Conservation (phyloP, 2,329 filamentous ascomycete genomes). For the Laburnicola sp. region DNA sequence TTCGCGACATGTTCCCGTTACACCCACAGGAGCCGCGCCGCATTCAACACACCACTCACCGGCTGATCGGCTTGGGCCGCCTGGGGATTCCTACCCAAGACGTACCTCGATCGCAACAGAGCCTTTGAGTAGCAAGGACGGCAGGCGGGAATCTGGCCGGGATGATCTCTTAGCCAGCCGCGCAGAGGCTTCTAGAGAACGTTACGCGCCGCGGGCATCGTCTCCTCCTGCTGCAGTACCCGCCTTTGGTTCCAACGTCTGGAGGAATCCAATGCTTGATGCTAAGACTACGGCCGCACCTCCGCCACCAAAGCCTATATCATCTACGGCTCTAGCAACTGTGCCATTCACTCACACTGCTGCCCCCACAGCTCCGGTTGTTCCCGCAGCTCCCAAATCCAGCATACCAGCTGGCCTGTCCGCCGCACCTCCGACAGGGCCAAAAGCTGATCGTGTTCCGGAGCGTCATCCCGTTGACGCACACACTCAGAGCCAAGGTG, state of each 20-base stretch:
- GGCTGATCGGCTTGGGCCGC: conserved; percentile 36
- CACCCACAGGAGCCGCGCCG: conserved; percentile 38
- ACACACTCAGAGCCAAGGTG: conserved; percentile 3
- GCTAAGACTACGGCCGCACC: conserved; percentile 30
- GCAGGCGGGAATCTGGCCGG: conserved; percentile 47
- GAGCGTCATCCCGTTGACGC: conserved; percentile 32
- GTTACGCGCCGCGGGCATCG: conserved; percentile 52
- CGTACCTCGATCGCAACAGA: conserved; percentile 44
- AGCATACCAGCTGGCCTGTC: conserved; percentile 44
- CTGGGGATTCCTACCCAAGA: conserved; percentile 40
- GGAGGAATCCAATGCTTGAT: conserved; percentile 46
- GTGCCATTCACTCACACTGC: conserved; percentile 19
- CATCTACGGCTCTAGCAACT: conserved; percentile 22
- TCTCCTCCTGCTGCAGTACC: conserved; percentile 60
- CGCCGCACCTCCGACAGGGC: conserved; percentile 46
- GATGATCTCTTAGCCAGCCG: conserved; percentile 52
- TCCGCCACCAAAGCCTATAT: conserved; percentile 34
- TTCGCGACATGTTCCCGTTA: conserved; percentile 37
- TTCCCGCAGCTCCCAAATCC: conserved; percentile 35
- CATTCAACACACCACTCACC: conserved; percentile 40
- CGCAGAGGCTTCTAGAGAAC: conserved; percentile 51
- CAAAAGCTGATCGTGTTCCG: conserved; percentile 42
- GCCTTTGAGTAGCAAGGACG: conserved; percentile 35
- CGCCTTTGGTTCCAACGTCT: conserved; percentile 56
- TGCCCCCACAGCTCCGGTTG: conserved; percentile 23